These are phyloP conservation scores for Phylloporus sp. DNA, from an alignment of 768 basidiomycete genomes.

Conservation along the genomic window DNA sequence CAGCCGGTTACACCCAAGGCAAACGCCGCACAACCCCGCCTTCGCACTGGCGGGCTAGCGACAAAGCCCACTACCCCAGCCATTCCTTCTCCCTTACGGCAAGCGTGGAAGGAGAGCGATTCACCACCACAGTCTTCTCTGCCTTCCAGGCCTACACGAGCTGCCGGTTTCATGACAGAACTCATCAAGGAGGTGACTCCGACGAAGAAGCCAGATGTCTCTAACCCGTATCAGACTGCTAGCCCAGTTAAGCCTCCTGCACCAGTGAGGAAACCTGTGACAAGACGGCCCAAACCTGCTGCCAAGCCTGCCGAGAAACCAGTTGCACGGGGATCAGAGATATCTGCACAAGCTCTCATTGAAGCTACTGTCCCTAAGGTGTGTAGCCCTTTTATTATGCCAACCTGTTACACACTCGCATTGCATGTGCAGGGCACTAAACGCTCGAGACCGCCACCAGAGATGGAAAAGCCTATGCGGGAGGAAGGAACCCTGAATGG, in stretches of 20 bases:
- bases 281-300: slow-evolving; percentile 35
- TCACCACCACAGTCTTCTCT: slow-evolving; percentile 35
- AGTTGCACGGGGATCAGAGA: slow-evolving; percentile 25
- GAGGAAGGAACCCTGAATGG: slow-evolving; percentile 5
- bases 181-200: slow-evolving; percentile 71
- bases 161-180: slow-evolving; percentile 65
- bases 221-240: slow-evolving; percentile 75
- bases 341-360: slow-evolving; percentile 65
- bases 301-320: slow-evolving; percentile 35
- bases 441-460: slow-evolving; percentile 67
- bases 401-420: slow-evolving; percentile 7
- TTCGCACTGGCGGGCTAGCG: slow-evolving; percentile 39
- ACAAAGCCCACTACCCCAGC: slow-evolving; percentile 58
- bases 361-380: slow-evolving; percentile 77
- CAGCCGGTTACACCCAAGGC: slow-evolving; percentile 25
- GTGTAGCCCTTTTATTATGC: slow-evolving; percentile 16
- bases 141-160: slow-evolving; percentile 48
- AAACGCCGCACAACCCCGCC: slow-evolving; percentile 29
- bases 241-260: slow-evolving; percentile 56
- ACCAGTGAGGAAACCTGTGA: slow-evolving; percentile 38
- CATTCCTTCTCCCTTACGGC: slow-evolving; percentile 70
- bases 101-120: slow-evolving; percentile 58
- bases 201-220: slow-evolving; percentile 59
- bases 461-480: slow-evolving; percentile 39
- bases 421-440: slow-evolving; percentile 59